Conservation (phyloP, 2,329 filamentous ascomycete genomes). For the Microcera coccophila region DNA sequence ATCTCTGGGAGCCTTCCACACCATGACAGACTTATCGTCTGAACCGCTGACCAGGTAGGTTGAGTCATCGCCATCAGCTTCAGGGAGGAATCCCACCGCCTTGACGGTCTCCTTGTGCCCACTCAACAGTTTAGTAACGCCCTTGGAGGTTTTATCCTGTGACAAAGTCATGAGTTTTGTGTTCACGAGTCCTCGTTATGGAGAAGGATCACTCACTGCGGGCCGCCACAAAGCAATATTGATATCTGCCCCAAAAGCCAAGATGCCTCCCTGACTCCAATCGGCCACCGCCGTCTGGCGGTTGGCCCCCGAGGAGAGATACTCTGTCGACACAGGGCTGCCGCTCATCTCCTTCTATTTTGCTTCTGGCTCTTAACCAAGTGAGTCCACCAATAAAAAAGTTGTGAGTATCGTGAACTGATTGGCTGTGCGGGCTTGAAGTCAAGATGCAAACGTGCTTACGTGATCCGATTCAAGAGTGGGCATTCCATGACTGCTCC, state of each 20-base stretch:
- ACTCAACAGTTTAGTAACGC: slow-evolving; percentile 63
- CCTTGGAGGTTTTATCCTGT: slow-evolving; percentile 42
- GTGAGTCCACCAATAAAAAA: slow-evolving; percentile 37
- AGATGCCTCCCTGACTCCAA: slow-evolving; percentile 69
- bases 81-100: slow-evolving; percentile 72
- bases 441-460: slow-evolving; percentile 22
- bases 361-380: background rate
- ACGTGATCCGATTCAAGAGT: slow-evolving; percentile 18
- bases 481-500: background rate
- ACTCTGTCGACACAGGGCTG: slow-evolving; percentile 40
- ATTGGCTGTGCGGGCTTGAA: slow-evolving; percentile 31
- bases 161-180: slow-evolving; percentile 5
- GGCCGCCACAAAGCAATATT: slow-evolving; percentile 89
- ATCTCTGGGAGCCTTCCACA: slow-evolving; percentile 56
- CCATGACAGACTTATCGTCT: slow-evolving; percentile 70
- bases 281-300: slow-evolving; percentile 85
- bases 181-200: background rate
- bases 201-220: slow-evolving; percentile 50
- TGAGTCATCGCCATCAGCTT: slow-evolving; percentile 39
- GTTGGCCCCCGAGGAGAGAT: slow-evolving; percentile 79
- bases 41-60: slow-evolving; percentile 72
- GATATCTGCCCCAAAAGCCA: slow-evolving; percentile 86
- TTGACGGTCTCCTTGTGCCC: slow-evolving; percentile 81
- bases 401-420: slow-evolving; percentile 30
- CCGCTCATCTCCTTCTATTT: slow-evolving; percentile 25